Percentiles rank a stretch among this genome's conserved stretches.
Conservation (phyloP, 176 grass and related monocot species). For the Eragrostis curvula region DNA sequence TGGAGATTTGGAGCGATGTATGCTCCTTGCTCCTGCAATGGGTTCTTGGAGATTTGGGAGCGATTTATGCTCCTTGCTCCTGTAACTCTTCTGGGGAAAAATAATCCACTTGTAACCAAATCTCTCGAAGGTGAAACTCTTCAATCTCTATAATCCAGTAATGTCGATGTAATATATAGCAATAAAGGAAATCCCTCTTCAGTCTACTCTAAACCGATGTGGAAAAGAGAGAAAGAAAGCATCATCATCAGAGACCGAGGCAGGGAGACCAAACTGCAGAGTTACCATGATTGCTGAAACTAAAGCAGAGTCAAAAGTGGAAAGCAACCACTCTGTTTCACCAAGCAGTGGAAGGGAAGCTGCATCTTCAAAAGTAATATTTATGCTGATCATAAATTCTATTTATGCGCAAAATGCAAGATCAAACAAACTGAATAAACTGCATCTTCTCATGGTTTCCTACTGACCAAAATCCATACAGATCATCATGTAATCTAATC, state of each 20-base stretch:
- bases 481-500: neutral
- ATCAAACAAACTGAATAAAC: neutral
- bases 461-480: slow-evolving; percentile 25
- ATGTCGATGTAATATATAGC: too few species aligned
- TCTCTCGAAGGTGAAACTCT: too few species aligned
- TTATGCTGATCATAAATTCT: neutral
- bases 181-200: neutral
- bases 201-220: neutral
- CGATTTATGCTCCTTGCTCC: neutral
- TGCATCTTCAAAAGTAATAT: neutral
- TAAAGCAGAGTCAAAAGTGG: slow-evolving; percentile 50
- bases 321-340: slow-evolving; percentile 23
- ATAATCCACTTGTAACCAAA: too few species aligned
- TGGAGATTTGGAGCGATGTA: neutral
- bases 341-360: neutral
- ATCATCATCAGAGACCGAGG: neutral
- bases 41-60: neutral
- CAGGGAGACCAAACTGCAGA: slow-evolving; percentile 50
- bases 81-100: too few species aligned
- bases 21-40: neutral
- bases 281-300: slow-evolving; percentile 40
- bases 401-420: slow-evolving; percentile 11
- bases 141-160: too few species aligned
- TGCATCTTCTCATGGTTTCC: slow-evolving; percentile 2
- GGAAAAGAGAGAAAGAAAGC: neutral